Percentiles rank a stretch among this genome's conserved stretches.
phyloP scores from a whole-genome alignment of 805 yeast genomes.

The Metschnikowia orientalis region DNA sequence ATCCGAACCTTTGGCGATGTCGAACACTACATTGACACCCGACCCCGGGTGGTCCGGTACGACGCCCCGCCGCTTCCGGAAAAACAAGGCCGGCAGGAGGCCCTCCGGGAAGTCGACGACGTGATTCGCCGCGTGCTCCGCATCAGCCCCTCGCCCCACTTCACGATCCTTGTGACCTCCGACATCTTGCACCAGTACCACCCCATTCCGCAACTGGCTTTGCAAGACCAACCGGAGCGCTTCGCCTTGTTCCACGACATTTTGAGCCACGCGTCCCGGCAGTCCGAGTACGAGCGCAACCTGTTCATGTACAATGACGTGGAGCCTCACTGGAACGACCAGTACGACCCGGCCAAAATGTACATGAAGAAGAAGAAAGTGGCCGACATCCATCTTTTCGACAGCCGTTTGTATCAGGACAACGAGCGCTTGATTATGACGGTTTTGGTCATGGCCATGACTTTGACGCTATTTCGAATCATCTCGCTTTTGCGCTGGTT shows the following conservation, averaged over 20 bases:
- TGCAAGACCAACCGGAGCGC: slow-evolving; percentile 30
- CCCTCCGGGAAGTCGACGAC: slow-evolving; percentile 41
- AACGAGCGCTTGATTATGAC: slow-evolving; percentile 46
- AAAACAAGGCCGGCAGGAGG: slow-evolving; percentile 21
- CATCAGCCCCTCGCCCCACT: slow-evolving; percentile 70
- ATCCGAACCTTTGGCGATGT: slow-evolving; percentile 40
- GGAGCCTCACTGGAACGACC: slow-evolving; percentile 19
- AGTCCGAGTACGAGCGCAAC: slow-evolving; percentile 53
- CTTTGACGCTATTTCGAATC: slow-evolving; percentile 17
- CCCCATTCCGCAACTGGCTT: slow-evolving; percentile 28
- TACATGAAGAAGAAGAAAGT: slow-evolving; percentile 27
- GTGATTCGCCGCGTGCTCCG: slow-evolving; percentile 54
- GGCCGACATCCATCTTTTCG: slow-evolving; percentile 39
- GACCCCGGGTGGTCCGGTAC: slow-evolving; percentile 58
- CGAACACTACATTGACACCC: slow-evolving; percentile 56
- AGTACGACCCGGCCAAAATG: slow-evolving; percentile 25
- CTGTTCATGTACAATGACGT: slow-evolving; percentile 29
- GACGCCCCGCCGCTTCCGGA: slow-evolving; percentile 47
- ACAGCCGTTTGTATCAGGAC: slow-evolving; percentile 45
- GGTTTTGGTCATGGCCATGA: slow-evolving; percentile 24
- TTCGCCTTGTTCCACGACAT: slow-evolving; percentile 53
- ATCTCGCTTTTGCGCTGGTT: slow-evolving; percentile 11
- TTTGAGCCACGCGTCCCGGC: slow-evolving; percentile 47
- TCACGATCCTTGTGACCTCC: slow-evolving; percentile 54
- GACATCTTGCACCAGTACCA: slow-evolving; percentile 20